Evolutionary conservation across 345 rosid species (phyloP), one percentile per base, ranked within the genome.

Genomic region (Eucalyptus brandiana): DNA sequence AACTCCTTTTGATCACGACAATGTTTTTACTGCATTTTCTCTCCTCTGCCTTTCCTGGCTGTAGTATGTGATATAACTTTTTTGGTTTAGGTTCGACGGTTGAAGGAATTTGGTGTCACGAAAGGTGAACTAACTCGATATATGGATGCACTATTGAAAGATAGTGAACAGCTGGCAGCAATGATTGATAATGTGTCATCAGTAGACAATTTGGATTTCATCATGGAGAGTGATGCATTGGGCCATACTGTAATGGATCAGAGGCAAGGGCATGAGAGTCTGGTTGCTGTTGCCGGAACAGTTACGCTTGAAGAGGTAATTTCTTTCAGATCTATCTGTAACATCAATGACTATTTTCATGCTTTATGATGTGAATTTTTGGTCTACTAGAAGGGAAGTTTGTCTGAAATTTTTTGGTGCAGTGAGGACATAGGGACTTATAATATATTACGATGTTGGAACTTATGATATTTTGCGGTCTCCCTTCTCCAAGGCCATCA

Each of bases 211-310:
- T 93, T 98, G 95, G 99, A 98, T 93, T 96, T 97, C 92, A 94
- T 95, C 65, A 98, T 98, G 99, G 99, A 97, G 94, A 97, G 98
- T 91, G 99, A 96, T 94, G 99, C 99, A n/a, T 89, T 98, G 88
- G 94, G 98, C 89, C 99, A 98, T 89, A 94, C 94, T 12, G 98
- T 98, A 88, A 98, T 98, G 99, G 99, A 98, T 93, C 99, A 97
- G 91, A 95, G 92, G 88, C 99, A 98, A 92, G 99, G 99, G 89
- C 99, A 97, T 92, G 99, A 94, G 91, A 93, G 98, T 91, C 92
- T 98, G 94, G 92, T 97, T 93, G 96, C 95, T 80, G 94, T 98
- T 91, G 95, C 98, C 80, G 99, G 97, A 90, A 96, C 98, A 15
- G 95, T 98, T 90, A 94, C 98, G 15, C 99, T 98, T 91, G 98